Percentiles rank a stretch among this genome's conserved stretches.
These are phyloP conservation scores for Tripidium arundinaceum DNA, from an alignment of 202 grass and related monocot genomes.

Conservation along the genomic window DNA sequence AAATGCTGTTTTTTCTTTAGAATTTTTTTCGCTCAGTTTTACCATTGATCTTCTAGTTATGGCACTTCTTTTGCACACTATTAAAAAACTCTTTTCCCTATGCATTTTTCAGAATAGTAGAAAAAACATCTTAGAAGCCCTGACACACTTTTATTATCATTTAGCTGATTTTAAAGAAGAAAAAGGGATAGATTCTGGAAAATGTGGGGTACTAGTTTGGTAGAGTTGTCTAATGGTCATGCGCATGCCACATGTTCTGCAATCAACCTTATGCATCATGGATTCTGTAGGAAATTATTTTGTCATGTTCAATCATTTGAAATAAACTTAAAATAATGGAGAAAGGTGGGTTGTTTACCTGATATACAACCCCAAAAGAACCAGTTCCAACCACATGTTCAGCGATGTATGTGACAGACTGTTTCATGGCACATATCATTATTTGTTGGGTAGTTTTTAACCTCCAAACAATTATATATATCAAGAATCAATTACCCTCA, in stretches of 20 bases:
- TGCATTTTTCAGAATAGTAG: neutral
- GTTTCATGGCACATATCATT: conserved; percentile 33
- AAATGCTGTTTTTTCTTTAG: neutral
- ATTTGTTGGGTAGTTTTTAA: neutral
- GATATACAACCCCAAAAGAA: conserved; percentile 96
- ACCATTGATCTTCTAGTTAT: neutral
- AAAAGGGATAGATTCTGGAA: neutral
- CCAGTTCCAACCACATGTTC: conserved; percentile 97
- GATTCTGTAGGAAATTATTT: neutral
- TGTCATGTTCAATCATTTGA: conserved; percentile 7
- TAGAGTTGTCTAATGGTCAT: neutral
- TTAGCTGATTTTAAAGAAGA: neutral
- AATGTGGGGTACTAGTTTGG: neutral
- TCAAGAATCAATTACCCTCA: conserved; percentile 1
- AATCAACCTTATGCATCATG: neutral
- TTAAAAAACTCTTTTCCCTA: neutral
- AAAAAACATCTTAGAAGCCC: neutral
- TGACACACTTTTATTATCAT: neutral
- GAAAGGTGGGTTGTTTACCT: conserved; percentile 41
- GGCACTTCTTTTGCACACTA: neutral
- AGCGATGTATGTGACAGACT: conserved; percentile 81
- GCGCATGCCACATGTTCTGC: conserved; percentile 4
- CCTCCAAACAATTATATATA: neutral
- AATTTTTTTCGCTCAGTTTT: neutral
- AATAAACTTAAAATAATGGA: neutral